Evolutionary conservation across 148 eudicot species (phyloP).

Genomic region (Amaranthus cruentus): DNA sequence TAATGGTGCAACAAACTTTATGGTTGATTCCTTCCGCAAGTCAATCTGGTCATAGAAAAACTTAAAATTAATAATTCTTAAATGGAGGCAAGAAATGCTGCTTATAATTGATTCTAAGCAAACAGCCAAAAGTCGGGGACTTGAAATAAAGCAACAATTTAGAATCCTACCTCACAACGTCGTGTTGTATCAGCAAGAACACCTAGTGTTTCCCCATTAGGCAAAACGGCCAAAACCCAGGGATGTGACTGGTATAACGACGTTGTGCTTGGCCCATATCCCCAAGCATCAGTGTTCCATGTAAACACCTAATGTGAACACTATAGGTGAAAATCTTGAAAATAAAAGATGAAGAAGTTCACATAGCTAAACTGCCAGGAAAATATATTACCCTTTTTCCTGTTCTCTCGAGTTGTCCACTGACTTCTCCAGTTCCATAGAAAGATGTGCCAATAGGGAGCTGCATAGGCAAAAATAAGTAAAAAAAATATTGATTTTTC

Average conservation of each 20-base stretch:
- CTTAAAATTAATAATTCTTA: conserved; percentile 4
- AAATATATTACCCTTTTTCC: conserved; percentile 67
- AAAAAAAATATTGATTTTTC: not conserved
- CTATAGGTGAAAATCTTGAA: conserved; percentile 9
- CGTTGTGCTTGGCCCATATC: conserved; percentile 83
- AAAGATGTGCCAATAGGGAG: conserved; percentile 79
- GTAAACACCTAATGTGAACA: conserved; percentile 58
- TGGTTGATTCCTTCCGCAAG: conserved; percentile 61
- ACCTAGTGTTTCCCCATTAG: conserved; percentile 80
- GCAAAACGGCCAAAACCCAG: conserved; percentile 89
- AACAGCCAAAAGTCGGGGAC: not conserved
- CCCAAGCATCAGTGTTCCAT: conserved; percentile 96
- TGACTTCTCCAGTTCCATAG: conserved; percentile 99
- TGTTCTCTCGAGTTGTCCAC: conserved; percentile 92
- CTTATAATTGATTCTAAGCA: not conserved
- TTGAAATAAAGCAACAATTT: not conserved
- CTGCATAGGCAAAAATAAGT: conserved; percentile 29
- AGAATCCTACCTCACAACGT: conserved; percentile 73
- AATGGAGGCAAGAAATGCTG: not conserved
- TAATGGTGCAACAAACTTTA: conserved; percentile 49
- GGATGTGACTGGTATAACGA: conserved; percentile 97
- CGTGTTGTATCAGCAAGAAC: conserved; percentile 92
- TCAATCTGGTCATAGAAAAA: conserved; percentile 56
- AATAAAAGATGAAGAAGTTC: conserved; percentile 7
- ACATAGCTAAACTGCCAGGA: not conserved